Percentiles rank a stretch among this genome's conserved stretches.
These are phyloP conservation scores for Saccharomycopsis selenospora DNA, from an alignment of 805 yeast species.

Conservation along the genomic window DNA sequence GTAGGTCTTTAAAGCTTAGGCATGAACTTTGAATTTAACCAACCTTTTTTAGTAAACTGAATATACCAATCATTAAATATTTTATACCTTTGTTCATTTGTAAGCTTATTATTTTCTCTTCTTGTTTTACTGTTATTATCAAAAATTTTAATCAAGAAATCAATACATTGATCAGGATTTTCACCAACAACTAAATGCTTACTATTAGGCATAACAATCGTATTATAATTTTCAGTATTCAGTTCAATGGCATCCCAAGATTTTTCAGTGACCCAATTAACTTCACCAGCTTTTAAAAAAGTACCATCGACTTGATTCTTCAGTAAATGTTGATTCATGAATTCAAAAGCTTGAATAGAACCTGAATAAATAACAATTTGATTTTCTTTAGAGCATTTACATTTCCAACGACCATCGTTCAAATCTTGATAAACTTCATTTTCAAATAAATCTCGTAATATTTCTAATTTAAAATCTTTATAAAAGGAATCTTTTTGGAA, in stretches of 20 bases:
- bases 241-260: not conserved
- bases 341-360: not conserved
- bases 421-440: slow-evolving; percentile 1
- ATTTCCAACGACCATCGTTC: not conserved
- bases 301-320: not conserved
- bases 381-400: not conserved
- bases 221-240: not conserved
- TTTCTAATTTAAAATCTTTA: not conserved
- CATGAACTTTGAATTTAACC: not conserved
- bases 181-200: not conserved
- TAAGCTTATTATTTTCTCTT: not conserved
- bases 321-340: not conserved
- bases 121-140: not conserved
- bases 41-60: not conserved
- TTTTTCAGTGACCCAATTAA: not conserved
- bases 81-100: not conserved
- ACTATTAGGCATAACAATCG: not conserved
- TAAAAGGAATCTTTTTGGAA: slow-evolving; percentile 2
- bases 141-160: not conserved
- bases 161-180: not conserved
- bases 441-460: not conserved
- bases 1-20: slow-evolving; percentile 1
- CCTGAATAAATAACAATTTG: not conserved
- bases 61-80: not conserved
- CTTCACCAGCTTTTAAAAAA: not conserved